Evolutionary conservation across 257 asterid species (phyloP), one percentile per base, ranked within the genome.

Genomic region (Solanum pennellii): DNA sequence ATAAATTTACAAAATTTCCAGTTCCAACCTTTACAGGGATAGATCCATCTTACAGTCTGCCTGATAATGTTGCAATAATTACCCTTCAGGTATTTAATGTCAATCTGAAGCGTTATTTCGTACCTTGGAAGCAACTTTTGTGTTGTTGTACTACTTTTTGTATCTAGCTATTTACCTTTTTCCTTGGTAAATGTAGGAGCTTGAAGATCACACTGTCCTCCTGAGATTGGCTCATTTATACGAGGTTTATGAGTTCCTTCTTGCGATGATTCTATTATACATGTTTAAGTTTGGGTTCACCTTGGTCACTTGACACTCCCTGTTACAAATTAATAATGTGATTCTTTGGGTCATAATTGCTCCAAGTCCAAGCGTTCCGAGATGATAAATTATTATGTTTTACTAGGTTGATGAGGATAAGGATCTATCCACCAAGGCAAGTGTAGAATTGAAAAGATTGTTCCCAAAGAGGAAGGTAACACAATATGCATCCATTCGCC

Each of bases 151-250:
- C 27, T n/a, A 41, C 25, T 35, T 76, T 47, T 5, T 25, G 35
- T 74, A 65, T 25, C 74, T 31, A 9, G 41, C 27, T 20, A 27
- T 65, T 62, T 65, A 45, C 15, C 69, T 83, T 45, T 35, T 42
- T 85, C 87, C 39, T 86, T 52, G 71, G 83, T 69, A 87, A 83
- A 88, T 90, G 86, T 92, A 96, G 99, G 99, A 94, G 91, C 98
- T 96, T 80, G 94, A 93, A 86, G 94, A 94, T 21, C 92, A 94
- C 66, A 89, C 83, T 7, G 95, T 93, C 66, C 94, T 97, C 76
- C 92, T 97, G 44, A 98, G 99, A 1, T 89, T 97, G 92, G 99
- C 99, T 31, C 99, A 97, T 92, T 83, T 97, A 92, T 97, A 93
- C 71, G 99, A 97, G 99, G 99, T 97, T 91, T 72, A 18, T 82